Evolutionary conservation across 2,329 filamentous ascomycete genomes (phyloP).

Genomic region (Fonsecaea monophora): DNA sequence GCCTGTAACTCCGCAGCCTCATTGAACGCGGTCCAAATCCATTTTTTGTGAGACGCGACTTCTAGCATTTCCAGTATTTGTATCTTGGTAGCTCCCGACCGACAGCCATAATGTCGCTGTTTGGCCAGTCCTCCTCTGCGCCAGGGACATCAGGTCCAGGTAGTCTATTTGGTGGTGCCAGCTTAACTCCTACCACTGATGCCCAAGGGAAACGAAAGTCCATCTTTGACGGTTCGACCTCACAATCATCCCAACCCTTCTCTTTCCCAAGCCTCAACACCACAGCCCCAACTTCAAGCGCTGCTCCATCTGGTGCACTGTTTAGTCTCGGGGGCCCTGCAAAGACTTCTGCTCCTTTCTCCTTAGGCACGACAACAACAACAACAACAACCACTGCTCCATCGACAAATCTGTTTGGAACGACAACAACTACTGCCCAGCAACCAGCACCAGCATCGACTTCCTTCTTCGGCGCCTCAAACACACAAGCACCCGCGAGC

Average conservation of each 20-base stretch:
- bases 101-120: slow-evolving; percentile 36
- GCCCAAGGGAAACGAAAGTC: slow-evolving; percentile 39
- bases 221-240: slow-evolving; percentile 38
- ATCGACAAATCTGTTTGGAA: slow-evolving; percentile 31
- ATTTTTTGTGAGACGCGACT: neutral
- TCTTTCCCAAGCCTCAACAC: slow-evolving; percentile 26
- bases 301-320: slow-evolving; percentile 24
- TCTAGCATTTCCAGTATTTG: neutral
- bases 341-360: slow-evolving; percentile 25
- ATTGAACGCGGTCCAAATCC: slow-evolving; percentile 3
- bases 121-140: slow-evolving; percentile 31
- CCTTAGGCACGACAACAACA: slow-evolving; percentile 22
- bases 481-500: slow-evolving; percentile 23
- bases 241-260: slow-evolving; percentile 27
- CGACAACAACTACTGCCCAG: slow-evolving; percentile 22
- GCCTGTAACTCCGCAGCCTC: neutral
- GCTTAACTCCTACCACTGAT: slow-evolving; percentile 36
- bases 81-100: neutral
- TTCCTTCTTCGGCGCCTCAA: slow-evolving; percentile 28
- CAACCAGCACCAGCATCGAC: slow-evolving; percentile 26
- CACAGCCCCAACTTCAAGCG: slow-evolving; percentile 15
- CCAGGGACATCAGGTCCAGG: slow-evolving; percentile 22
- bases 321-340: slow-evolving; percentile 27
- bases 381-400: slow-evolving; percentile 33
- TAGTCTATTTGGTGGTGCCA: slow-evolving; percentile 34